Conservation (phyloP, 2,329 filamentous ascomycete genomes). For the Colletotrichum tropicale region DNA sequence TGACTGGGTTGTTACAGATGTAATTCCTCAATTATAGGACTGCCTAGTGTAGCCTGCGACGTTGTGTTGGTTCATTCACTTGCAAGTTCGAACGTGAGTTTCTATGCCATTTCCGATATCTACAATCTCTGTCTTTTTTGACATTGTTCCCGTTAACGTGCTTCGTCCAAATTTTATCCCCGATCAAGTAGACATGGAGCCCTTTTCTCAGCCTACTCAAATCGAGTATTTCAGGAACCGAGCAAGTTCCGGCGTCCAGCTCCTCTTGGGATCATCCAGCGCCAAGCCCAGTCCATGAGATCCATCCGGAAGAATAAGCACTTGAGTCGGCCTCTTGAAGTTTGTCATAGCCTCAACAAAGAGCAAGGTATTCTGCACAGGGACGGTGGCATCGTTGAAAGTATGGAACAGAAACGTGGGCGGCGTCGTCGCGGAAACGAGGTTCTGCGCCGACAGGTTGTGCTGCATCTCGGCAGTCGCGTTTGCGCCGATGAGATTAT, state of each 20-base stretch:
- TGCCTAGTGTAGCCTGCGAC: background rate
- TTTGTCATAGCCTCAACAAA: constrained; percentile 29
- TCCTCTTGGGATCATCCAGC: constrained; percentile 23
- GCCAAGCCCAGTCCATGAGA: constrained; percentile 30
- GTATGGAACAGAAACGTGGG: constrained; percentile 40
- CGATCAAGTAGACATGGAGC: background rate
- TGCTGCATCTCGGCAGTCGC: constrained; percentile 19
- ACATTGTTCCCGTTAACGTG: background rate
- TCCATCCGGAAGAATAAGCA: constrained; percentile 31
- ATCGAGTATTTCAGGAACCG: constrained; percentile 28
- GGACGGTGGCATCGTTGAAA: constrained; percentile 28
- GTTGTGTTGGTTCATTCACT: background rate
- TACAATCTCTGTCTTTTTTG: background rate
- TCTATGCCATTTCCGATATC: background rate
- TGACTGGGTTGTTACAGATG: background rate
- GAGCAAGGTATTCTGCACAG: constrained; percentile 29
- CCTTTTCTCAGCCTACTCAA: background rate
- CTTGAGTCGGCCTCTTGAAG: constrained; percentile 23
- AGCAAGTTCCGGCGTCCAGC: constrained; percentile 31
- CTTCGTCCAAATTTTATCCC: background rate
- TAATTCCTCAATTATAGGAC: background rate
- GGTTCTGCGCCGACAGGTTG: constrained; percentile 28
- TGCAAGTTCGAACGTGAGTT: background rate
- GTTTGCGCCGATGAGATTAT: constrained; percentile 24
- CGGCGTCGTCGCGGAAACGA: constrained; percentile 26